A percentile compares a stretch with the other conserved stretches of the same genome.
These are phyloP conservation scores for Pleurotus sapidus DNA, from an alignment of 768 basidiomycete species.

Conservation along the genomic window DNA sequence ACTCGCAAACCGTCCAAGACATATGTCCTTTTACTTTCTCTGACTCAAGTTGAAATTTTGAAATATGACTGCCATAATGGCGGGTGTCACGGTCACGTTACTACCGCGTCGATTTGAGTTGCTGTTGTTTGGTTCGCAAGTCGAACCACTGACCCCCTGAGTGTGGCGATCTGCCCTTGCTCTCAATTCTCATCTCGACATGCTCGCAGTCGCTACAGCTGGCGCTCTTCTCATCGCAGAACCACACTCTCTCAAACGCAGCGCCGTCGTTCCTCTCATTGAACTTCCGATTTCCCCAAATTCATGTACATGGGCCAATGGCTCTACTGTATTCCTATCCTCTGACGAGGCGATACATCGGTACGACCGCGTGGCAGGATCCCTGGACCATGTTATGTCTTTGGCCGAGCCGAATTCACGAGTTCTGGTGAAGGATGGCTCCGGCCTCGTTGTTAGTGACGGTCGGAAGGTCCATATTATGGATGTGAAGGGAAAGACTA, in stretches of 20 bases:
- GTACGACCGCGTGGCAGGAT: conserved; percentile 47
- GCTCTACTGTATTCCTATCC: conserved; percentile 51
- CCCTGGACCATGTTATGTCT: conserved; percentile 40
- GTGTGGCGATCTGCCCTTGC: neutral
- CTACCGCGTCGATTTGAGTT: neutral
- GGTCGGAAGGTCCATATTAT: conserved; percentile 47
- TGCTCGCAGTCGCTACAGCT: conserved; percentile 55
- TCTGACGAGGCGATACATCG: conserved; percentile 44
- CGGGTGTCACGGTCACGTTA: conserved; percentile 1
- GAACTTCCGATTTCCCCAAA: conserved; percentile 29
- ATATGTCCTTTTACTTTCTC: too few species aligned
- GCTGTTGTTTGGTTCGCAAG: neutral
- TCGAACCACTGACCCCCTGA: neutral
- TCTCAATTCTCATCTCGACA: conserved; percentile 17
- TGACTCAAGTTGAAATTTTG: too few species aligned
- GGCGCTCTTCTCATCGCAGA: conserved; percentile 48
- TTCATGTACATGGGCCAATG: conserved; percentile 56
- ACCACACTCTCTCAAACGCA: conserved; percentile 40
- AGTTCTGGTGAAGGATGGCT: conserved; percentile 28
- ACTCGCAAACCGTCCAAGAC: neutral
- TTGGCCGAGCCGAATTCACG: conserved; percentile 28
- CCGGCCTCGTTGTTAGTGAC: conserved; percentile 44
- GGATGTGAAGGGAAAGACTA: conserved; percentile 39
- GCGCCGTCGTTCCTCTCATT: conserved; percentile 33
- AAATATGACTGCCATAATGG: neutral